A percentile compares a stretch with the other conserved stretches of the same genome.
These are phyloP conservation scores for Colletotrichum sp. DNA, from an alignment of 2,329 filamentous ascomycete genomes.

Conservation along the genomic window DNA sequence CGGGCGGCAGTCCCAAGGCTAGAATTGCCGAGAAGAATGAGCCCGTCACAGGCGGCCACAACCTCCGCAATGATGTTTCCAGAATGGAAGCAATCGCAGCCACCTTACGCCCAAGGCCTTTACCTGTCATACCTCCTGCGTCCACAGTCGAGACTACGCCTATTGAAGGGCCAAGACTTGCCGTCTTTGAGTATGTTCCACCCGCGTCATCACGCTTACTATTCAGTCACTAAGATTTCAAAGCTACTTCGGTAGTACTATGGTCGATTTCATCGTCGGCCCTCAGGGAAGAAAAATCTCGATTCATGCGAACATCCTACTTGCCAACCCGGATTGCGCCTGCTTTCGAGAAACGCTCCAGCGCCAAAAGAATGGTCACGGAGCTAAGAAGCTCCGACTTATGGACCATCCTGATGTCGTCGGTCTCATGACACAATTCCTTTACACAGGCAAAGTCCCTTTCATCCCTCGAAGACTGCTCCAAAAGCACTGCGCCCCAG, in stretches of 20 bases:
- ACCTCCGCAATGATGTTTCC: not conserved
- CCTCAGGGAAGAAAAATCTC: not conserved
- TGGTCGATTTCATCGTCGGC: not conserved
- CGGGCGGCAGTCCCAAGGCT: not conserved
- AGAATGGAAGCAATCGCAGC: not conserved
- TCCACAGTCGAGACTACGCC: not conserved
- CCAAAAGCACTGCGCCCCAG: not conserved
- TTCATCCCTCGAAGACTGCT: not conserved
- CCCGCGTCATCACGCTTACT: not conserved
- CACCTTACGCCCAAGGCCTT: not conserved
- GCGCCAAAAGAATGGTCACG: not conserved
- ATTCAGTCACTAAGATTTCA: not conserved
- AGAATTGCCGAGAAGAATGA: not conserved
- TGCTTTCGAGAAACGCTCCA: not conserved
- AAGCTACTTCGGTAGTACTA: not conserved
- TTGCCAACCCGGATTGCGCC: not conserved
- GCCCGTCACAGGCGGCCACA: not conserved
- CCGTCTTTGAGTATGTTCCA: not conserved
- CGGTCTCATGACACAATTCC: not conserved
- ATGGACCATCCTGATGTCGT: not conserved
- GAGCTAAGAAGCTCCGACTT: not conserved
- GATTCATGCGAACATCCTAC: not conserved
- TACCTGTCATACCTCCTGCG: not conserved
- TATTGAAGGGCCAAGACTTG: not conserved
- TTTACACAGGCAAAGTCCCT: not conserved